These are phyloP conservation scores for Aspergillus saccharolyticus DNA, from an alignment of 495 filamentous ascomycete species.

Conservation along the genomic window DNA sequence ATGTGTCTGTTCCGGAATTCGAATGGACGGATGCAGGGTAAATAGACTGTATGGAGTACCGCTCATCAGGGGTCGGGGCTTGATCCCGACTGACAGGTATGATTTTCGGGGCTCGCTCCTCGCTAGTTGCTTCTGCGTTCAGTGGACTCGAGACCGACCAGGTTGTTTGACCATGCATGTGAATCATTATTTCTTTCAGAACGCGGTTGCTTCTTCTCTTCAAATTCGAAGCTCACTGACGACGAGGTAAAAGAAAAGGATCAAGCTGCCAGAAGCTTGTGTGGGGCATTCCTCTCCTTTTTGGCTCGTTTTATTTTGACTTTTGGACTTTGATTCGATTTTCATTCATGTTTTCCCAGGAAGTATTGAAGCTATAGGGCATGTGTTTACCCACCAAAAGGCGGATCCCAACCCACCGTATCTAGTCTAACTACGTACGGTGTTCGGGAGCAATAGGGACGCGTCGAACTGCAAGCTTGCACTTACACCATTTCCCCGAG, in stretches of 20 bases:
- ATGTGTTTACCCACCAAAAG: constrained; percentile 15
- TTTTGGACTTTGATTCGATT: too few species aligned
- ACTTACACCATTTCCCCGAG: constrained; percentile 7
- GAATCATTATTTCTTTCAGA: too few species aligned
- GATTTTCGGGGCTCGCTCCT: constrained; percentile 1
- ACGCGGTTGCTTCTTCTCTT: not conserved
- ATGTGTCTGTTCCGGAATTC: constrained; percentile 2
- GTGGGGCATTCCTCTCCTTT: constrained; percentile 11
- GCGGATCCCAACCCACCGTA: constrained; percentile 20
- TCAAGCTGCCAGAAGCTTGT: constrained; percentile 16
- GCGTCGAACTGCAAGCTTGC: constrained; percentile 10
- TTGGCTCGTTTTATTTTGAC: constrained; percentile 1
- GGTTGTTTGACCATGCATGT: too few species aligned
- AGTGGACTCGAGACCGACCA: too few species aligned
- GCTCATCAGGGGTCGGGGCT: constrained; percentile 14
- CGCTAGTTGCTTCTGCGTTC: not conserved
- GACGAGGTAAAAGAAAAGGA: not conserved
- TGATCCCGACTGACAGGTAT: constrained; percentile 13
- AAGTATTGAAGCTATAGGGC: constrained; percentile 15
- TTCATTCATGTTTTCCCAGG: not conserved
- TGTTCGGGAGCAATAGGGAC: constrained; percentile 5
- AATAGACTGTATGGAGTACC: not conserved
- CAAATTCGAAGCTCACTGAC: not conserved
- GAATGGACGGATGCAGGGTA: constrained; percentile 8
- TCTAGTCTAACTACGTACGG: not conserved